Evolutionary conservation across 805 yeast species (phyloP).

Genomic region (Yarrowia sp.): DNA sequence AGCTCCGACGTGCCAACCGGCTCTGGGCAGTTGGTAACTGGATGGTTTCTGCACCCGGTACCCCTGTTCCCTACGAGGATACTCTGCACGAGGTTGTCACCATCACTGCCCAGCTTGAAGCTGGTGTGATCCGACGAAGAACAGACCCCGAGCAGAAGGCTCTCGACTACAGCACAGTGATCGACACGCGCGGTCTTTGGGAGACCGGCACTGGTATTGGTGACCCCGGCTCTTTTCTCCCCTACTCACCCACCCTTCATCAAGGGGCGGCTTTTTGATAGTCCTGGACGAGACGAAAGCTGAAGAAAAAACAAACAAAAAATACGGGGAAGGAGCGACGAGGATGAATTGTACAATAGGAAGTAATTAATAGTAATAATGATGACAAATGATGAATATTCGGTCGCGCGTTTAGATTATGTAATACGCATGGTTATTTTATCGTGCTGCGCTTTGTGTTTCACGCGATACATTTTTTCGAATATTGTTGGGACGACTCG

Average conservation of each 20-base stretch:
- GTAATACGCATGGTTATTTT: no score
- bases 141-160: slow-evolving; percentile 11
- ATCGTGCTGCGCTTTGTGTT: no score
- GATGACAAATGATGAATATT: no score
- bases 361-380: background rate
- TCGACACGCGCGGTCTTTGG: slow-evolving; percentile 19
- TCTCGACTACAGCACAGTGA: slow-evolving; percentile 10
- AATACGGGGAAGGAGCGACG: background rate
- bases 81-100: slow-evolving; percentile 12
- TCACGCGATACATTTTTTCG: no score
- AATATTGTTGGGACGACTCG: no score
- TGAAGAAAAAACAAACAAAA: background rate
- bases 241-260: slow-evolving; percentile 7
- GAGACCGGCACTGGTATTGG: slow-evolving; percentile 14
- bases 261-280: slow-evolving; percentile 9
- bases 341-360: slow-evolving; percentile 8
- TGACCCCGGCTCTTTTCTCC: slow-evolving; percentile 1
- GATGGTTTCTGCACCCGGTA: slow-evolving; percentile 22
- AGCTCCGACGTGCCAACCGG: slow-evolving; percentile 1
- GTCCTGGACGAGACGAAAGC: background rate
- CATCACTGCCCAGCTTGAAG: slow-evolving; percentile 21
- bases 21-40: slow-evolving; percentile 24
- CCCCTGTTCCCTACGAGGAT: slow-evolving; percentile 19
- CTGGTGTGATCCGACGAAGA: background rate
- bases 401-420: no score